Evolutionary conservation across 306 rosid genomes (phyloP).

Genomic region (Ormosia emarginata): DNA sequence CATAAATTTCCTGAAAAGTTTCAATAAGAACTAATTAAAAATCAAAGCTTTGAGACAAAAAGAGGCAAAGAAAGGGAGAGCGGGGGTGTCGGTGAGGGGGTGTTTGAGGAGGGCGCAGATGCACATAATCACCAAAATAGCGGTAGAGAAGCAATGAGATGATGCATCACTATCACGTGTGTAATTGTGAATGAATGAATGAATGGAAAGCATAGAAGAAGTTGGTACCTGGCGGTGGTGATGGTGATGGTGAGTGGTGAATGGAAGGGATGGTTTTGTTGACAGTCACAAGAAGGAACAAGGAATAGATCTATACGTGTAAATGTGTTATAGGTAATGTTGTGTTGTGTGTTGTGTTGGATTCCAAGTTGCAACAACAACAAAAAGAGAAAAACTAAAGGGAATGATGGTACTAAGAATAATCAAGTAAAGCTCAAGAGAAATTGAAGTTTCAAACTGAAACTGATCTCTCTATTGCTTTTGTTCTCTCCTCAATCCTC

Average conservation of each 20-base stretch:
- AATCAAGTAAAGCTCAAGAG: slow-evolving; percentile 4
- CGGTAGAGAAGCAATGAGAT: not conserved
- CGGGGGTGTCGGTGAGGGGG: not conserved
- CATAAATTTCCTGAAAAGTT: not conserved
- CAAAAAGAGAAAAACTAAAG: not conserved
- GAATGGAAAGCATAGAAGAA: not conserved
- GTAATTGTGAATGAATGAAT: not conserved
- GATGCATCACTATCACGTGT: not conserved
- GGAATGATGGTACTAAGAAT: not conserved
- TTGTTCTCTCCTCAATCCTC: not conserved
- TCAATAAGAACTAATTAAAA: slow-evolving; percentile 13
- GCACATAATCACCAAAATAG: not conserved
- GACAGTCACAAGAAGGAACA: slow-evolving; percentile 5
- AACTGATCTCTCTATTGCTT: slow-evolving; percentile 2
- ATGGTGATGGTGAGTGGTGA: slow-evolving; percentile 16
- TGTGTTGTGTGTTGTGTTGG: not conserved
- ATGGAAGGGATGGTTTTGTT: not conserved
- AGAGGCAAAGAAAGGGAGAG: not conserved
- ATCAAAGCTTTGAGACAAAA: not conserved
- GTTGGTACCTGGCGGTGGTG: slow-evolving; percentile 22
- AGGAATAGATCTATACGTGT: slow-evolving; percentile 4
- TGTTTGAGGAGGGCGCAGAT: not conserved
- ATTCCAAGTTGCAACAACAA: not conserved
- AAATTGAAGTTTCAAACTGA: not conserved
- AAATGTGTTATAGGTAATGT: not conserved